phyloP scores from a whole-genome alignment of 768 basidiomycete species.

The Hygrophorus russula region DNA sequence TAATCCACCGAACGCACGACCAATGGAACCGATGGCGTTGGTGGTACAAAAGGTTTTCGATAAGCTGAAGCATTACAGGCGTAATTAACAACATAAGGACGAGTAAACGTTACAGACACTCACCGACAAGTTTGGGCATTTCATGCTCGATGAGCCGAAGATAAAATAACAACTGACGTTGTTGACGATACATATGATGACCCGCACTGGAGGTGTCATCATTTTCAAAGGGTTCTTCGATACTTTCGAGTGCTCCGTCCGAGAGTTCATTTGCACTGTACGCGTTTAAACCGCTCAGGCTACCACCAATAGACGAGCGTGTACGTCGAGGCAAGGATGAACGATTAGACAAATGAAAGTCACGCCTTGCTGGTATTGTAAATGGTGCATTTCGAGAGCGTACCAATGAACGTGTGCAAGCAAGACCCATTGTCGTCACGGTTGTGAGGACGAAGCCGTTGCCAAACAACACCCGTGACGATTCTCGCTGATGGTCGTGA shows the following conservation, averaged over 20 bases:
- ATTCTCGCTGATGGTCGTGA: slow-evolving; percentile 35
- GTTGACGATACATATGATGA: slow-evolving; percentile 63
- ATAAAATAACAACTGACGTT: slow-evolving; percentile 66
- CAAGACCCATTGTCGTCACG: too few species aligned
- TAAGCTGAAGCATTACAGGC: slow-evolving; percentile 41
- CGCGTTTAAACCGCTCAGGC: too few species aligned
- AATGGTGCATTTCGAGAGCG: too few species aligned
- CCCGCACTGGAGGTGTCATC: slow-evolving; percentile 4
- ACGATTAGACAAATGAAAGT: too few species aligned
- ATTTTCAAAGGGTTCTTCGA: not conserved
- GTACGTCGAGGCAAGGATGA: too few species aligned
- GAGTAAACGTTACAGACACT: slow-evolving; percentile 7
- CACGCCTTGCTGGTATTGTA: too few species aligned
- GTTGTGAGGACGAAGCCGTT: too few species aligned
- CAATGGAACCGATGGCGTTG: slow-evolving; percentile 44
- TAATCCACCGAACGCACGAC: slow-evolving; percentile 69
- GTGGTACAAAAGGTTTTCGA: slow-evolving; percentile 70
- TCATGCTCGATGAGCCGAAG: slow-evolving; percentile 83
- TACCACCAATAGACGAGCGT: too few species aligned
- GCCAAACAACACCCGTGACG: too few species aligned
- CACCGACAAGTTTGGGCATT: slow-evolving; percentile 79
- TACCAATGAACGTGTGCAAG: too few species aligned
- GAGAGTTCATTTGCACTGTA: too few species aligned
- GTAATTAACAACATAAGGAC: slow-evolving; percentile 1
- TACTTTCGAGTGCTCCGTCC: not conserved